Base-by-base conservation (phyloP, 225 moss, liverwort and hornwort species). In the Physcomitrium patens region DNA sequence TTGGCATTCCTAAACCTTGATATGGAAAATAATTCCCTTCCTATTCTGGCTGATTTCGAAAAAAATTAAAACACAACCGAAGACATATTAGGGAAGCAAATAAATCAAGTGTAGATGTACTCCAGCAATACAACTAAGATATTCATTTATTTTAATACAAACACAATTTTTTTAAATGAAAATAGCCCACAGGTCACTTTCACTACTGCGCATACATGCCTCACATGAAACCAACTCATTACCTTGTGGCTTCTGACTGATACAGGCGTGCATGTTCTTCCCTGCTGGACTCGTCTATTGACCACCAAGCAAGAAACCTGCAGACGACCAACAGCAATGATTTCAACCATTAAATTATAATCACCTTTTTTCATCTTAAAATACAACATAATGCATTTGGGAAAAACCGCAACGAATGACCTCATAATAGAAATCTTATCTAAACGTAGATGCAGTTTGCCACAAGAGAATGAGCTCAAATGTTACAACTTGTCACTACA, bases 291-390 rank as follows among this genome's bases (percentile, higher is more conserved):
- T 92, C 94, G 63, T 99, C 97, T 74, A 99, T 94, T 47, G 97
- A 99, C 97, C 97, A 99, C 97, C 97, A 99, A 50, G 93, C 97
- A 78, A 99, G 85, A 77, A 99, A 91, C 77, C 97, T 97, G 81
- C 45, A 63, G 71, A 66, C 42, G 56, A 77, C 24, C 46, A 58
- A 31, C 50, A n/a, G 12, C 5, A 0, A 28, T 12, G 50, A 10
- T 67, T 71, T 11, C 51, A 31, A 56, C 48, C 48, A 61, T 48
- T 14, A 20, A 4, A 60, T n/a, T 52, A 70, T 15, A 17, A 50
- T 20, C 18, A 22, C 41, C 68, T 52, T 45, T 31, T 23, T 15
- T 47, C 52, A 18, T 10, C 49, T 20, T 60, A 43, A 68, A 18
- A 72, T 46, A 72, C 15, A n/a, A 28, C 24, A 67, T 12, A 53